Base-by-base conservation (phyloP, 257 asterid species). In the Gentiana macrophylla region DNA sequence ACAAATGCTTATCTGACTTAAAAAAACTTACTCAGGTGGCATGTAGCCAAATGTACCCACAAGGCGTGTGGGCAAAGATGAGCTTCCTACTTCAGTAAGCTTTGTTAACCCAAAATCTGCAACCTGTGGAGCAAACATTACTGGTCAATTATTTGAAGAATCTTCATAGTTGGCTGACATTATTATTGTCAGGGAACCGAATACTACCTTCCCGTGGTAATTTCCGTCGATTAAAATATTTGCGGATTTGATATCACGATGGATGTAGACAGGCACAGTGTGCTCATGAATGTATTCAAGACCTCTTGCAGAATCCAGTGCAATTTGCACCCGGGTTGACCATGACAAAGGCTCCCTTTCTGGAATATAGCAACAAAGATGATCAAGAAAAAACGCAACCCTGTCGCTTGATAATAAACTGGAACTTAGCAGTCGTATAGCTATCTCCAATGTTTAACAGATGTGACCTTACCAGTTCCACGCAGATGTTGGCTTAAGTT, bases 241-340 rank as follows among this genome's bases (percentile, higher is more conserved):
- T 63, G 96, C 96, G 24, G 98, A 74, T 75, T 90, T 90, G 73
- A 90, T 84, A 71, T 90, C 98, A 55, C 98, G 98, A 65, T 90
- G 98, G 65, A 90, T 84, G 79, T 90, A 86, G 51, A 82, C 85
- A 6, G 96, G 96, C 55, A 90, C 98, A 9, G 98, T 86, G 72
- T 90, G 98, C 72, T 90, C 98, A n/a, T 90, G 98, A 62, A 90
- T 90, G 72, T 90, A 90, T 66, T 90, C 98, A 37, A 90, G 95
- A 59, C 98, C 98, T 75, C 98, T 82, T 24, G 98, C 98, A 58
- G 98, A 90, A 64, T 90, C 98, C 52, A 86, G 84, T 43, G 98
- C 96, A 62, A 90, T 90, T 72, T 90, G 98, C 67, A 90, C 80
- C 79, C 98, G 80, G 55, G 69, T 73, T 69, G 94, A 49, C 98